Evolutionary conservation across 2,329 filamentous ascomycete genomes (phyloP), one percentile per base, ranked within the genome.

Genomic region (Akanthomyces dipterigenus): DNA sequence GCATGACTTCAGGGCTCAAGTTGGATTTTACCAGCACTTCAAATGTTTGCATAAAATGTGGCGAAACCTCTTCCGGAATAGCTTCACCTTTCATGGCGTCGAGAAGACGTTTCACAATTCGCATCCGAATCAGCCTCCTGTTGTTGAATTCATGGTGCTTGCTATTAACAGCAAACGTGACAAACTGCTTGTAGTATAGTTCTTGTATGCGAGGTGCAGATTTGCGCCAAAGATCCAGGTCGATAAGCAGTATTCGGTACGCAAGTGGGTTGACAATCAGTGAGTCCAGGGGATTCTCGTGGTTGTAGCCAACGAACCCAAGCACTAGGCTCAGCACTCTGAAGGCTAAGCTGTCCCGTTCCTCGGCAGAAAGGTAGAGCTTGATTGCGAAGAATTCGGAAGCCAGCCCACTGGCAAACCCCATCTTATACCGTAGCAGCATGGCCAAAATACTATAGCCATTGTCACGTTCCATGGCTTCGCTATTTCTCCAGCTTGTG

Each of bases 251-350:
- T 38, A 96, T 88, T 50, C 95, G 88, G 74, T 98, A 99, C 4
- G 93, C 95, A 64, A 99, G 81, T 0, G 95, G 93, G 68, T 99
- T 99, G 67, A 96, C 90, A 70, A 99, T 96, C 68, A 97, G 90
- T 1, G 93, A 97, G 62, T 93, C 88, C 62, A 91, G 85, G 0
- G 92, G 90, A 38, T 87, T 82, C n/a, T 83, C 78, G 65, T 88
- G 87, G 64, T 93, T 88, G 73, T 96, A 98, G 3, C 95, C 95
- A 63, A 97, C 87, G 71, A 98, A 99, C 8, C 84, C 82, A 20
- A 99, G 81, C 4, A 96, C 85, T 26, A 93, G 78, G 62, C 86
- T 87, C 6, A 99, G 80, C 9, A 97, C 78, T 65, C 89, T 77
- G 69, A 87, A 78, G 62, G 80, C 77, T 64, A 86, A 69, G 65